These are phyloP conservation scores for Kodamaea hsintzibuensis DNA, from an alignment of 805 yeast species.

Conservation along the genomic window DNA sequence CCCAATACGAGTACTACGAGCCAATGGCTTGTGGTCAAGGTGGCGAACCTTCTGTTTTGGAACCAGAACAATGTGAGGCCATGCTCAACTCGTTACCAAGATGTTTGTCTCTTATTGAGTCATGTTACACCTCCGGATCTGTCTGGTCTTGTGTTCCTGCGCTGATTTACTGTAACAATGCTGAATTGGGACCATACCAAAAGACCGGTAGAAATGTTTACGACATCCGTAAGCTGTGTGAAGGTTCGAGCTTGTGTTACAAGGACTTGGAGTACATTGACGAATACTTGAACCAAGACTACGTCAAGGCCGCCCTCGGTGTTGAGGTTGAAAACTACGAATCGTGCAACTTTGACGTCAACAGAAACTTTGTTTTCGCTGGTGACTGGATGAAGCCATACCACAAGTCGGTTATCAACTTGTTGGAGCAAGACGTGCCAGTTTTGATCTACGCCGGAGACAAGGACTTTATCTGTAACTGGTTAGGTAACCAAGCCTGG, in stretches of 20 bases:
- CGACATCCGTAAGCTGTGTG: conserved; percentile 82
- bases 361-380: conserved; percentile 75
- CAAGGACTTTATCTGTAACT: conserved; percentile 88
- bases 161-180: conserved; percentile 82
- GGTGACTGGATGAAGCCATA: conserved; percentile 95
- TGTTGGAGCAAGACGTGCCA: conserved; percentile 71
- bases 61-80: conserved; percentile 64
- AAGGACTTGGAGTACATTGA: conserved; percentile 74
- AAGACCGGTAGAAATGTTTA: conserved; percentile 87
- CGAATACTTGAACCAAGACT: conserved; percentile 71
- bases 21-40: conserved; percentile 96
- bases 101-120: conserved; percentile 71
- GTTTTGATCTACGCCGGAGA: conserved; percentile 93
- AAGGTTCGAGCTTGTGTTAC: conserved; percentile 71
- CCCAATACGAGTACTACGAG: conserved; percentile 75
- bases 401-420: conserved; percentile 53
- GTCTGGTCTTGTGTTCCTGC: conserved; percentile 92
- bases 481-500: conserved; percentile 91
- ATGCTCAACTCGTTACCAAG: conserved; percentile 67
- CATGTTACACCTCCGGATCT: conserved; percentile 74
- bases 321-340: conserved; percentile 81
- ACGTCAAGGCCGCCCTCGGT: conserved; percentile 80
- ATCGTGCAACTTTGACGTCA: conserved; percentile 76
- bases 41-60: conserved; percentile 74
- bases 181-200: conserved; percentile 57